Evolutionary conservation across 768 basidiomycete genomes (phyloP).

Genomic region (Epithele typhae): DNA sequence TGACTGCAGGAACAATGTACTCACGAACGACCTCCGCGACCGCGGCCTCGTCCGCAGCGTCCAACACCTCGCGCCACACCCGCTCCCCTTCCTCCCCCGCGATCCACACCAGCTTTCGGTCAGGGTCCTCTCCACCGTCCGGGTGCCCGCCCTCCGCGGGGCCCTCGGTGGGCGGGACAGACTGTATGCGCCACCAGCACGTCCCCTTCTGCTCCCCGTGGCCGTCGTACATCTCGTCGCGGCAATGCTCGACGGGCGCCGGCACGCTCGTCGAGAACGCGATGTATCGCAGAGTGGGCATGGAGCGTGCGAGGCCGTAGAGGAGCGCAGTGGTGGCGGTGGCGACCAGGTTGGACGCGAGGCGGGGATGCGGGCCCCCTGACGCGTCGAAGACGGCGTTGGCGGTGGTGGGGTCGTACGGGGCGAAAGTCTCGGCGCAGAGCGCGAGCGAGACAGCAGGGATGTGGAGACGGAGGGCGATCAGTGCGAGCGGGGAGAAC

Average conservation of each 20-base stretch:
- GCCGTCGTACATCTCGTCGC: not conserved
- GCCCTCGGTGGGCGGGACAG: too few species aligned
- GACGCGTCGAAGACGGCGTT: not conserved
- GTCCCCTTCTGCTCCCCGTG: not conserved
- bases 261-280: not conserved
- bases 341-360: not conserved
- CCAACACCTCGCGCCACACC: not conserved
- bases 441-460: not conserved
- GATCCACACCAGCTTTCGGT: not conserved
- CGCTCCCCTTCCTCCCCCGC: not conserved
- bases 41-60: not conserved
- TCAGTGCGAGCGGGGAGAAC: not conserved
- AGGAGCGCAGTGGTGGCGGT: not conserved
- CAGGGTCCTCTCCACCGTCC: not conserved
- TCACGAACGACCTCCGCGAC: not conserved
- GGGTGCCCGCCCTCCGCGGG: not conserved
- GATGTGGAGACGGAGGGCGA: not conserved
- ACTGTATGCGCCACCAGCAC: not conserved
- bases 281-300: not conserved
- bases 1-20: too few species aligned
- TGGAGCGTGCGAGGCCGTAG: not conserved
- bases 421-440: not conserved
- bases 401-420: too few species aligned
- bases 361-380: not conserved
- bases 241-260: not conserved